Base-by-base conservation (phyloP, 108 stramenopile species). In the Parietichytrium sp. region DNA sequence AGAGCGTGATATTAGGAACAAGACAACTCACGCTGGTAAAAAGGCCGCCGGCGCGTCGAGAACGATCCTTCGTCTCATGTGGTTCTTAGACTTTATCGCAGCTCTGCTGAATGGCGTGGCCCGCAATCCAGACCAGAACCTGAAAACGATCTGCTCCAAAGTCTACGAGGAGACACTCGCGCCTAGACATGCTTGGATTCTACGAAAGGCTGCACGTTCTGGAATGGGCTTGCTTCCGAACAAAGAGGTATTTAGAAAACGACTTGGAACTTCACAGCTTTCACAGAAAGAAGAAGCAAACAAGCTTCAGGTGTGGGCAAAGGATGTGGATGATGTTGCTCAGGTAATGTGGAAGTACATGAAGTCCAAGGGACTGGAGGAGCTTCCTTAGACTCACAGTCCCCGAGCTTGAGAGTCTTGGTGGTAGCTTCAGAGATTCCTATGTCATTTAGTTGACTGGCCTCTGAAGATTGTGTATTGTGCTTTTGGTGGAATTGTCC, bases 21-120 rank as follows among this genome's bases (percentile, higher is more conserved):
- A 20, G 10, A 45, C 45, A n/a, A 72, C 61, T 6, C 61, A 72
- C 20, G 61, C 10, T 25, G 61, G 61, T 25, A 72, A 72, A 38
- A 72, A 72, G 61, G 61, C 61, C 7, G 61, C 61, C 12, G 38
- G 38, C 6, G 61, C 61, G 42, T 72, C 61, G 8, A 33, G 61
- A 13, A 27, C 20, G 16, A 36, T 72, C 45, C 2, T 72, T 33
- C 61, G 61, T 0, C 61, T 72, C 42, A 36, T 72, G 1, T 72
- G 61, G 61, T 72, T 72, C 61, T 25, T 72, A n/a, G 61, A 72
- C 42, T 72, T 72, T 72, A 72, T 42, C 12, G 61, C 20, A 10
- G 61, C 20, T 18, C 42, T 72, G 8, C 20, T 72, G 42, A 33
- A 72, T 45, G 61, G 25, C 23, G n/a, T n/a, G 6, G 61, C 61